These are phyloP conservation scores for Helianthus annuus DNA, from an alignment of 129 eudicot species.

Conservation along the genomic window HanXRQr2.0-SUNRISE NC_035449.2:89958297-89958796, in stretches of 20 bases:
- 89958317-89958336: no score
- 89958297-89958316: no score
- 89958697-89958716: constrained; percentile 82
- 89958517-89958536: constrained; percentile 18
- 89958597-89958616: neutral
- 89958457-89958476: neutral
- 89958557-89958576: constrained; percentile 34
- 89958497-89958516: no score
- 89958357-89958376: no score
- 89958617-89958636: constrained; percentile 28
- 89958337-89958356: no score
- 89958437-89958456: no score
- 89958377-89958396: no score
- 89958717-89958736: constrained; percentile 87
- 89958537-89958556: constrained; percentile 11
- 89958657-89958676: neutral
- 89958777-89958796: constrained; percentile 66
- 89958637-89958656: neutral
- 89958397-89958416: no score
- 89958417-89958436: no score
- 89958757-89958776: constrained; percentile 54
- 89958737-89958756: constrained; percentile 90
- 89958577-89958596: constrained; percentile 29
- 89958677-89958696: constrained; percentile 49
- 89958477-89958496: no score